Conservation (phyloP, 1,284 basidiomycete species). For the Rhodotorula mucilaginosa region DNA sequence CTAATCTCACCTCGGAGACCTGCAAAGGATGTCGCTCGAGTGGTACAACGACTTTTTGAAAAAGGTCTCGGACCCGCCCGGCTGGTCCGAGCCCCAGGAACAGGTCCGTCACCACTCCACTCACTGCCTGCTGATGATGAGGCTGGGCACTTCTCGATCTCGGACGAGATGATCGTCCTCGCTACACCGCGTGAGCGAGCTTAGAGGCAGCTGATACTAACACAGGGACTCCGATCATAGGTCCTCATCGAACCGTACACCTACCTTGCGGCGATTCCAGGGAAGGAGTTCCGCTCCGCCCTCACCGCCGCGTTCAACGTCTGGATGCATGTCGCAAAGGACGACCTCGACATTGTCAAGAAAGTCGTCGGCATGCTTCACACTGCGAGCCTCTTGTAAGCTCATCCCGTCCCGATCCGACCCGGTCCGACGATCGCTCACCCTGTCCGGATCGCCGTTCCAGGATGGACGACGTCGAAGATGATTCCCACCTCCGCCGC, state of each 20-base stretch:
- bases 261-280: constrained; percentile 79
- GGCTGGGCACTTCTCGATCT: too few species aligned
- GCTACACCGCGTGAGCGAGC: not conserved
- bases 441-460: not conserved
- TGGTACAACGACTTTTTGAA: constrained; percentile 46
- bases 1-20: not conserved
- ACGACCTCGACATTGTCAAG: constrained; percentile 70
- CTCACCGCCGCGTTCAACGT: constrained; percentile 92
- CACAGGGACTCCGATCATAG: constrained; percentile 10
- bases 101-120: constrained; percentile 41
- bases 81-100: constrained; percentile 51
- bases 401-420: constrained; percentile 14
- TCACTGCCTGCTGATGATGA: too few species aligned
- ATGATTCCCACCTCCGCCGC: constrained; percentile 83
- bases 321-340: constrained; percentile 79
- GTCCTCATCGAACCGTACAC: constrained; percentile 69
- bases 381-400: constrained; percentile 85
- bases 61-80: constrained; percentile 43
- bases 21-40: constrained; percentile 2
- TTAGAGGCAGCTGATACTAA: not conserved
- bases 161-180: not conserved
- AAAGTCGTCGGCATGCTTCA: constrained; percentile 90
- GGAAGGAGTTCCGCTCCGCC: constrained; percentile 86
- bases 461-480: constrained; percentile 97
- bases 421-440: not conserved